Base-by-base conservation (phyloP, 1,284 basidiomycete genomes). In the Cryptococcus deneoformans region DNA sequence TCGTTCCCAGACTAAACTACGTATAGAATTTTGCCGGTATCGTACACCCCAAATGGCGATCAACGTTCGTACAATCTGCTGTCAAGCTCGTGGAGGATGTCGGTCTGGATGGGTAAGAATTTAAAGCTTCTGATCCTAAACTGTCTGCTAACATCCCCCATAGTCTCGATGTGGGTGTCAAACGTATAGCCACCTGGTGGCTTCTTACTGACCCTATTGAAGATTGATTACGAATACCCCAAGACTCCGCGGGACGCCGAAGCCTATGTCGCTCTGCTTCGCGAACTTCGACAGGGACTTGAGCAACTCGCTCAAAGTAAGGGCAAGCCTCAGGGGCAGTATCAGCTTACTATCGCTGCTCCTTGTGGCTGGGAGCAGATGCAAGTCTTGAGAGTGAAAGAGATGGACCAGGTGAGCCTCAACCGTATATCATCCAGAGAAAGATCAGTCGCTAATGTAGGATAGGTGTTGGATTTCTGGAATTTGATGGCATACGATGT, bases 21-120 rank as follows among this genome's bases (percentile, higher is more conserved):
- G 3, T 16, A 5, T 50, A 76, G 71, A 79, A 78, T 68, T 78
- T 79, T 59, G 67, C 61, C 24, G 63, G 65, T 34, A 75, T 94
- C 50, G 80, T 86, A 50, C 86, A 66, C 82, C 82, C 45, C 71
- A 80, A 56, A 49, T 85, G 45, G 69, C 85, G 90, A 12, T 78
- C 81, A 9, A 85, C 77, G 5, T 97, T 96, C 68, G 88, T 92
- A 45, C 72, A 76, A 42, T 84, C 81, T 49, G 87, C 88, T 0
- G 84, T 94, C 40, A 80, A 83, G 56, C 72, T 93, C 7, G 82
- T 95, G 40, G 87, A 92, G 69, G 86, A 95, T 73, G 89, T 91
- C 59, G 92, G 90, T 0, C 83, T 97, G 43, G 92, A 95, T 65
- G 92, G 92, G 86, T 86, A 66, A 60, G 85, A 9, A 24, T 5